phyloP scores from a whole-genome alignment of 148 eudicot species.

The Chenopodium album region DNA sequence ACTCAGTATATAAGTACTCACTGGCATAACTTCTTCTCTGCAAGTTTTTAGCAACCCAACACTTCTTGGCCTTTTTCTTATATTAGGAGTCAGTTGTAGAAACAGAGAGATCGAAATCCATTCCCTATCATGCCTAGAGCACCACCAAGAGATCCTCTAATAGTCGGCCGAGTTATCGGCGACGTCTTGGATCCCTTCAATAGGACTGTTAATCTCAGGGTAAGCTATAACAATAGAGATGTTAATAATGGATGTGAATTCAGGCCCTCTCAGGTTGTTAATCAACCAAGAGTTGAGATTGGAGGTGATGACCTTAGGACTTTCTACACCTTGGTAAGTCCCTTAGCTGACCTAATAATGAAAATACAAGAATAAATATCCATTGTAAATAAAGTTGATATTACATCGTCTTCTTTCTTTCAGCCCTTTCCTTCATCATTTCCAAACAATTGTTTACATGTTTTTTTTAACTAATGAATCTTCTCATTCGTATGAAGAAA shows the following conservation, averaged over 20 bases:
- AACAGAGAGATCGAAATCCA: background rate
- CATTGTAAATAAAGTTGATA: too few relatives aligned
- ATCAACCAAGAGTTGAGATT: slow-evolving; percentile 69
- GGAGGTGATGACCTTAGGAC: slow-evolving; percentile 77
- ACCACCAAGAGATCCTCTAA: slow-evolving; percentile 61
- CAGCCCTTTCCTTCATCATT: background rate
- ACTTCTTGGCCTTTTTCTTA: too few relatives aligned
- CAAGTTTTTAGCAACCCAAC: background rate
- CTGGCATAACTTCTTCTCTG: background rate
- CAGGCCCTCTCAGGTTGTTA: slow-evolving; percentile 72
- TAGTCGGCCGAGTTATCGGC: slow-evolving; percentile 73
- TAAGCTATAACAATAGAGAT: slow-evolving; percentile 43
- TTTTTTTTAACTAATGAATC: background rate
- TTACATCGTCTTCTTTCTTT: background rate
- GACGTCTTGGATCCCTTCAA: slow-evolving; percentile 76
- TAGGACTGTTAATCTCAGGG: slow-evolving; percentile 43
- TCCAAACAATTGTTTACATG: background rate
- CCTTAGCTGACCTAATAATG: too few relatives aligned
- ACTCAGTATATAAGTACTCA: slow-evolving; percentile 23
- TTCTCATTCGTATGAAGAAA: too few relatives aligned
- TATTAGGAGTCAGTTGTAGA: too few relatives aligned
- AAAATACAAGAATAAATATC: too few relatives aligned
- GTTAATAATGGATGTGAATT: slow-evolving; percentile 67
- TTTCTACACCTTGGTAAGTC: slow-evolving; percentile 70
- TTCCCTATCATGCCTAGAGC: slow-evolving; percentile 36